Conservation (phyloP, 2,329 filamentous ascomycete genomes). For the Diaporthe citri region DNA sequence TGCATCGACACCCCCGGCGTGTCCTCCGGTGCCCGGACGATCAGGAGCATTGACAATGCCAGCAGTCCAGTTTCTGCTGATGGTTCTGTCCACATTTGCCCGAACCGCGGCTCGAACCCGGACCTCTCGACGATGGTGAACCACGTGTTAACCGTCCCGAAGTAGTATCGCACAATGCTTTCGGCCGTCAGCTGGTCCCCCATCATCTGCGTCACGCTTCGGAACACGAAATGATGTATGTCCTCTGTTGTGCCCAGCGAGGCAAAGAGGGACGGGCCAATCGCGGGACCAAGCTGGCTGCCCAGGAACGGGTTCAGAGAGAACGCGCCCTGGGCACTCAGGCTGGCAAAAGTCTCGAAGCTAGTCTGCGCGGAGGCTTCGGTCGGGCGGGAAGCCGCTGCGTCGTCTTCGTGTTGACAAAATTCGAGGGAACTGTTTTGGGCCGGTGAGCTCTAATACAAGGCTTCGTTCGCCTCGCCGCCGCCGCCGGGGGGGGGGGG, state of each 20-base stretch:
- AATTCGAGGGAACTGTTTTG: slow-evolving; percentile 44
- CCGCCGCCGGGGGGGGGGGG: too few species aligned
- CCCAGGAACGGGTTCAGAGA: slow-evolving; percentile 41
- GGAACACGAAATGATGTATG: slow-evolving; percentile 45
- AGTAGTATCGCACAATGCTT: slow-evolving; percentile 45
- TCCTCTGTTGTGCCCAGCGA: slow-evolving; percentile 46
- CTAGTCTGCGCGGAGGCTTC: slow-evolving; percentile 34
- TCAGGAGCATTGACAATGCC: slow-evolving; percentile 47
- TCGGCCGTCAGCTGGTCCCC: slow-evolving; percentile 43
- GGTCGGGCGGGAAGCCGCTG: slow-evolving; percentile 24
- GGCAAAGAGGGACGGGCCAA: slow-evolving; percentile 44
- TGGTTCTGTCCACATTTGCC: slow-evolving; percentile 45
- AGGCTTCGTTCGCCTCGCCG: neutral
- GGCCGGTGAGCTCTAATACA: slow-evolving; percentile 22
- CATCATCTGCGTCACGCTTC: slow-evolving; percentile 45
- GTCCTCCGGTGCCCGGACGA: slow-evolving; percentile 43
- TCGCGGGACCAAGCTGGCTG: slow-evolving; percentile 39
- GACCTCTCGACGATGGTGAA: slow-evolving; percentile 46
- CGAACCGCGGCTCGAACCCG: slow-evolving; percentile 44
- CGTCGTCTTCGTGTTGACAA: slow-evolving; percentile 47
- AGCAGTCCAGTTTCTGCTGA: slow-evolving; percentile 46
- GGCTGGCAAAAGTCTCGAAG: slow-evolving; percentile 29
- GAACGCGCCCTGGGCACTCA: slow-evolving; percentile 34
- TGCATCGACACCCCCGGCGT: slow-evolving; percentile 42
- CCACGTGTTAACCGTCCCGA: slow-evolving; percentile 47